Base-by-base conservation (phyloP, 331 rosid species). In the Pyrus hybrid region DNA sequence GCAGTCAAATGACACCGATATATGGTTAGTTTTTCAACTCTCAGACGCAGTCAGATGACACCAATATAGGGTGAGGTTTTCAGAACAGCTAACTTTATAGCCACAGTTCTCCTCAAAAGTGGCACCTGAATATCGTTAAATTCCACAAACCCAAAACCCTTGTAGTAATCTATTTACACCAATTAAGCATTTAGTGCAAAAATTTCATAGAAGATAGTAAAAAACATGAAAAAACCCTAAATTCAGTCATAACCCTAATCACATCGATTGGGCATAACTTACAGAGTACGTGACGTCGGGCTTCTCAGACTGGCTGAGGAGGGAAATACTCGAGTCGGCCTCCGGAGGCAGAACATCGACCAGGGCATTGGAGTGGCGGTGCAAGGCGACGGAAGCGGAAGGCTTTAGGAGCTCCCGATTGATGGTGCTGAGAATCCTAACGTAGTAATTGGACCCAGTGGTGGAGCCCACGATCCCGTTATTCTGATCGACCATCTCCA, bases 271-370 rank as follows among this genome's bases (percentile, higher is more conserved):
- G 25, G 29, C 73, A 23, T 13, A 71, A 30, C 86, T 77, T 66
- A 94, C 99, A 77, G 81, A 87, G 76, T 94, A 94, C 62, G 97
- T 86, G 75, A 94, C 97, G 67, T 94, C 99, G 5, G 99, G 99
- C 91, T 94, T 94, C 89, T 94, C 99, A 0, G 99, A 94, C 84
- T 94, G 99, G 72, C 99, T 94, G 8, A 94, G 97, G 1, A 94
- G 93, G 6, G 99, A 94, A 66, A 94, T 94, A 21, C 99, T 94
- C 2, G 99, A 94, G 23, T 94, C 99, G 3, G 99, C 99, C 82
- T 94, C 99, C 2, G 99, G 99, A 4, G 99, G 99, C 60, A 94
- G 86, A 29, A 94, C 99, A 21, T 94, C 99, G 28, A 94, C 99
- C 1, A 94, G 97, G 0, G 99, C 99, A 56, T 94, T 94, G 21